Base-by-base conservation (phyloP, 1,139 yeast genomes). In the Pichia sp. region DNA sequence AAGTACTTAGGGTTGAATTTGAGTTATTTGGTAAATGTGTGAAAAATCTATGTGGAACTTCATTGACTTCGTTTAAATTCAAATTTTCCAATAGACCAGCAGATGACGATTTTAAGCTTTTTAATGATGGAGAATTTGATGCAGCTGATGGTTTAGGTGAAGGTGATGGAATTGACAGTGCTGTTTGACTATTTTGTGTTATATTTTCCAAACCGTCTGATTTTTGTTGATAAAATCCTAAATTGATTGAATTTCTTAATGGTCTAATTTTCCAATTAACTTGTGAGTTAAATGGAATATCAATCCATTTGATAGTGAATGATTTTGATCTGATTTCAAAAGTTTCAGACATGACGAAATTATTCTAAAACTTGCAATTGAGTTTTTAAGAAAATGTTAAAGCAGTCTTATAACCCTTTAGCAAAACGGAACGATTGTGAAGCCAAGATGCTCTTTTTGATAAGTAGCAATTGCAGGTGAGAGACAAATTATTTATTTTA, bases 321-420 rank as follows among this genome's bases (percentile, higher is more conserved):
- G 92, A 85, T 63, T 87, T 85, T 46, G 95, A 83, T 59, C 90
- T 95, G 40, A 92, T 80, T 66, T 90, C 97, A 49, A 92, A 75
- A 2, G 90, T 82, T 65, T 89, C 53, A 18, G 40, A 96, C 94
- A 85, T 85, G n/a, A 18, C 12, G n/a, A 18, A n/a, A n/a, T n/a
- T 12, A 12, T n/a, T 16, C 1, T 23, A 4, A 32, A 30, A 34
- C 7, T n/a, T 30, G 34, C 36, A 18, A 32, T 32, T 32, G 36
- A 32, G 11, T 32, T 11, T 4, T 16, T 7, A 18, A 16, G 15
- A 18, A 13, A 18, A 13, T 16, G 2, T 18, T 13, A 3, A 15
- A 7, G 3, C 1, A 9, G 6, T 11, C 11, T 32, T 32, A 13
- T 16, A 11, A 9, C 15, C 9, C 16, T 32, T 5, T n/a, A 18